Evolutionary conservation across 2,329 filamentous ascomycete species (phyloP), one percentile per base, ranked within the genome.

Genomic region (Cladorrhinum sp.): DNA sequence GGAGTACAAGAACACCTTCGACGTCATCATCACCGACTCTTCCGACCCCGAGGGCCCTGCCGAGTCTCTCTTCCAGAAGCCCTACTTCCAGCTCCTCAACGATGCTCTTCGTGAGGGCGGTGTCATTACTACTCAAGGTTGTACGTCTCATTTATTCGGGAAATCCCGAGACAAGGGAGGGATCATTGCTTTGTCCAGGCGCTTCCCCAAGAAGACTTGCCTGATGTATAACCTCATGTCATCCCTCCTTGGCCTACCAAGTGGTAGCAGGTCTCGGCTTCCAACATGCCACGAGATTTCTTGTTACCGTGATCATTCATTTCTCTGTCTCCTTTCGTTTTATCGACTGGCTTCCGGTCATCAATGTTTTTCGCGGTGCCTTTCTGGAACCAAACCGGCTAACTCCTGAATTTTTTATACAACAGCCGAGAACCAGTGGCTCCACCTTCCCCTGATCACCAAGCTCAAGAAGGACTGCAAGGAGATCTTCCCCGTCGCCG

Each of bases 91-190:
- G 84, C 88, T 99, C 69, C 85, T 99, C 65, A 84, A 89, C 77
- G 90, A 88, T 73, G 95, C 95, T 71, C 87, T 98, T 71, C 88
- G 91, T 69, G 92, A 96, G 73, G 93, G 93, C 79, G 95, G 95
- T 82, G 92, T 99, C 75, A 98, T 99, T 81, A 93, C 92, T 79
- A 99, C 95, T 76, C 95, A 99, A 97, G 95, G 95, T 99, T 96
- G 92, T 96, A 92, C 85, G 92, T 91, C 68, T 87, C 88, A 87
- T 85, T 86, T 82, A 84, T 75, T 77, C 71, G 75, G 72, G 76
- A 74, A 65, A 66, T 64, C 66, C 63, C 62, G 59, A 64, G 61
- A 65, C 67, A 62, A 67, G 62, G 68, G 65, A 65, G 68, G 64
- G 64, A 62, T 63, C 60, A 60, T 61, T 61, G 61, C 65, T 57